phyloP scores from a whole-genome alignment of 1,284 basidiomycete genomes.

The Athelia psychrophila region DNA sequence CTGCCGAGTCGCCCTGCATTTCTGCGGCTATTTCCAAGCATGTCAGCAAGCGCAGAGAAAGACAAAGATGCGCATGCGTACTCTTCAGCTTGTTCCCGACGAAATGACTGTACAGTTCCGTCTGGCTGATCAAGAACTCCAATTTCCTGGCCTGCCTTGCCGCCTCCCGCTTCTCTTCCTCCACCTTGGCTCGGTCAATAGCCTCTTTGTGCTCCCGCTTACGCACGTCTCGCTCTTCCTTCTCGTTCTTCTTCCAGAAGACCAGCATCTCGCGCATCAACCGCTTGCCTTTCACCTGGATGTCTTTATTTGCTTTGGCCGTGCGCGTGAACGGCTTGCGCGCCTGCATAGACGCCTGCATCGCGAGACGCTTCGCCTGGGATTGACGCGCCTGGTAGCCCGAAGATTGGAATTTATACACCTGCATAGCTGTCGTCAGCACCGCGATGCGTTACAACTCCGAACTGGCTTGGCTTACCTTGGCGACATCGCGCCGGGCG shows the following conservation, averaged over 20 bases:
- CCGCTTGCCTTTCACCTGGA: slow-evolving; percentile 84
- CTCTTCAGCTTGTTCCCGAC: slow-evolving; percentile 98
- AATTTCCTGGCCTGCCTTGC: slow-evolving; percentile 95
- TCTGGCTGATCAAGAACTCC: slow-evolving; percentile 99
- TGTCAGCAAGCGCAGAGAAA: slow-evolving; percentile 7
- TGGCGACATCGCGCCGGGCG: slow-evolving; percentile 77
- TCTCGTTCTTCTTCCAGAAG: slow-evolving; percentile 98
- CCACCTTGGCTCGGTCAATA: slow-evolving; percentile 84
- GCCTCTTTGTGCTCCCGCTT: slow-evolving; percentile 96
- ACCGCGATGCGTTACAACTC: neutral
- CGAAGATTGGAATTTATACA: slow-evolving; percentile 74
- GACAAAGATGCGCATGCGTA: slow-evolving; percentile 35
- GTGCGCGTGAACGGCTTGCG: slow-evolving; percentile 79
- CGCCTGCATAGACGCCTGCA: slow-evolving; percentile 76
- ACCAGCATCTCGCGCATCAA: slow-evolving; percentile 94
- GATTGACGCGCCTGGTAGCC: slow-evolving; percentile 63
- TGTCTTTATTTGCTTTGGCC: slow-evolving; percentile 84
- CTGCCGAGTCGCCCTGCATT: slow-evolving; percentile 75
- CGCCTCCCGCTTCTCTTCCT: slow-evolving; percentile 96
- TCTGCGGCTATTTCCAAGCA: slow-evolving; percentile 66
- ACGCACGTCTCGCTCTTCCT: slow-evolving; percentile 90
- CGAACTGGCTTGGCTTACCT: slow-evolving; percentile 43
- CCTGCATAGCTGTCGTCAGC: slow-evolving; percentile 40
- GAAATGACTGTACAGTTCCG: slow-evolving; percentile 99
- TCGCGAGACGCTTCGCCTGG: slow-evolving; percentile 78